phyloP scores from a whole-genome alignment of 2,329 filamentous ascomycete genomes.

The Rosellinia necatrix region DNA sequence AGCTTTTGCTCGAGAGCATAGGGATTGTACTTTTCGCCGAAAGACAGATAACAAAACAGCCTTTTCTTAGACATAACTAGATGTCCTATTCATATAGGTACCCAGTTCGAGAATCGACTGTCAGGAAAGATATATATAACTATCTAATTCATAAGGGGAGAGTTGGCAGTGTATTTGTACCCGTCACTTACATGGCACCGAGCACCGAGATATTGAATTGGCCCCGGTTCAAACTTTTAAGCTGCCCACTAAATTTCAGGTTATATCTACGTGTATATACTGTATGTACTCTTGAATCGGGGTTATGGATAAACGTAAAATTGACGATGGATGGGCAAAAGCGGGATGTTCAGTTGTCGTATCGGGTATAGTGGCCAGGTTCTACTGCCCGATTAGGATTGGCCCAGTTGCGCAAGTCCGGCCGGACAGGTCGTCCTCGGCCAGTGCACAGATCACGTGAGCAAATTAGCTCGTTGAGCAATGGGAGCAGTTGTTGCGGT shows the following conservation, averaged over 20 bases:
- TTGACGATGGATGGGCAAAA: neutral
- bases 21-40: constrained; percentile 8
- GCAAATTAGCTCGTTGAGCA: constrained; percentile 28
- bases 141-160: too few species aligned
- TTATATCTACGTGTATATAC: too few species aligned
- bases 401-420: constrained; percentile 5
- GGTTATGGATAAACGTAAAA: constrained; percentile 1
- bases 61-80: too few species aligned
- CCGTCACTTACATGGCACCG: too few species aligned
- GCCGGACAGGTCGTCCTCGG: constrained; percentile 9
- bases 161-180: too few species aligned
- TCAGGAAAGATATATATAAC: too few species aligned
- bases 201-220: too few species aligned
- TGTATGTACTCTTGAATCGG: neutral
- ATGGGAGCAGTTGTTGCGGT: constrained; percentile 29
- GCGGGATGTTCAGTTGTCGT: neutral
- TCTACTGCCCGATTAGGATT: constrained; percentile 14
- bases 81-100: too few species aligned
- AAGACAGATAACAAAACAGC: constrained; percentile 15
- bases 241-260: too few species aligned
- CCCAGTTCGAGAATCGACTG: too few species aligned
- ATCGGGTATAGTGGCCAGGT: constrained; percentile 10
- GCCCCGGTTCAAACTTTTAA: too few species aligned
- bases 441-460: constrained; percentile 27
- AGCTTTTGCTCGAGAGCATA: constrained; percentile 12